Evolutionary conservation across 2,329 filamentous ascomycete genomes (phyloP).

Genomic region (Bipolaris victoriae): DNA sequence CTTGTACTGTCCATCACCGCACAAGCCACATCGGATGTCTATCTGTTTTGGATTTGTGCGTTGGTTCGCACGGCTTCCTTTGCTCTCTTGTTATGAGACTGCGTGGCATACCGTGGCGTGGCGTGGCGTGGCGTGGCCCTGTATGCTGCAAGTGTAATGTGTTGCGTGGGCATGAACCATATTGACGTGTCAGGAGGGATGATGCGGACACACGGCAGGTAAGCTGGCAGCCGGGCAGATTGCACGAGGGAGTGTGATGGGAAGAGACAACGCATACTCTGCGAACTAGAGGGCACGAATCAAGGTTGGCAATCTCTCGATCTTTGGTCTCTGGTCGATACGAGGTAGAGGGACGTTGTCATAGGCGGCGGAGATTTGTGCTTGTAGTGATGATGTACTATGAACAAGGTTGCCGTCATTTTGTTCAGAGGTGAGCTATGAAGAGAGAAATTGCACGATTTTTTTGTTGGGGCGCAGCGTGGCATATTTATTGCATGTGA

Average conservation of each 20-base stretch:
- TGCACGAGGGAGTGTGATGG: conserved; percentile 1
- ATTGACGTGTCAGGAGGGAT: conserved; percentile 41
- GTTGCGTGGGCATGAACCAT: conserved; percentile 36
- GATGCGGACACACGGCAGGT: neutral
- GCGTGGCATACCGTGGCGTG: neutral
- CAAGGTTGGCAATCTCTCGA: neutral
- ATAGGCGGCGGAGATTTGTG: neutral
- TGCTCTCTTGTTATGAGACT: neutral
- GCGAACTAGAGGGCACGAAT: conserved; percentile 32
- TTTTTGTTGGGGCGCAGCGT: neutral
- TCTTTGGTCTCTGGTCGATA: neutral
- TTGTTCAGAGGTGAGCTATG: neutral
- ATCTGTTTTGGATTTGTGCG: neutral
- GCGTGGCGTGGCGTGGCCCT: neutral
- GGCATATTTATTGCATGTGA: neutral
- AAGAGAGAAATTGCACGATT: neutral
- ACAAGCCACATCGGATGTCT: neutral
- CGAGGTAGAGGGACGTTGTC: neutral
- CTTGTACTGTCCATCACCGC: neutral
- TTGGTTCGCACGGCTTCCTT: neutral
- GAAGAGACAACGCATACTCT: conserved; percentile 28
- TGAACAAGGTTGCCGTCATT: neutral
- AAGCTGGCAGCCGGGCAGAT: neutral
- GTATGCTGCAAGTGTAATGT: neutral
- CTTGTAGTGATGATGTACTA: neutral